Evolutionary conservation across 306 rosid species (phyloP).

Genomic region (Pyrus bretschneideri): DNA sequence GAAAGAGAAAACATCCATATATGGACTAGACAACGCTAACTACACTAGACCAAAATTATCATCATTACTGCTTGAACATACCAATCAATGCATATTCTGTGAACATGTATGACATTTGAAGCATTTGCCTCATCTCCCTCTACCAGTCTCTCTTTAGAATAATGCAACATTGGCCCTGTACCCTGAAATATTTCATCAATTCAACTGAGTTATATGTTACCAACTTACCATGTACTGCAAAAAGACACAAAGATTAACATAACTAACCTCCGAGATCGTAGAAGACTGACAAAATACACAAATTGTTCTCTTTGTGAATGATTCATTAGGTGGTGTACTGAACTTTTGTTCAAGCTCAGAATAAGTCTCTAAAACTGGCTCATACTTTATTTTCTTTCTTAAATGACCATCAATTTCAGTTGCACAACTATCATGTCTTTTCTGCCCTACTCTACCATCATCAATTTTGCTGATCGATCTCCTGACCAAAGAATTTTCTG

Average conservation of each 20-base stretch:
- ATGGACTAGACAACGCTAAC: not conserved
- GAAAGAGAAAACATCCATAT: not conserved
- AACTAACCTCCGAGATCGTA: slow-evolving; percentile 54
- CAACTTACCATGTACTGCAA: not conserved
- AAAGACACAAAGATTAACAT: not conserved
- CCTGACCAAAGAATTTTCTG: slow-evolving; percentile 36
- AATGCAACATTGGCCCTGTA: slow-evolving; percentile 76
- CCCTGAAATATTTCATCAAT: slow-evolving; percentile 34
- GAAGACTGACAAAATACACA: slow-evolving; percentile 91
- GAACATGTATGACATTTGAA: slow-evolving; percentile 68
- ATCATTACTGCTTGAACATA: slow-evolving; percentile 17
- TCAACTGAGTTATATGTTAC: not conserved
- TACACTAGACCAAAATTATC: not conserved
- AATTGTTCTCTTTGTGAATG: slow-evolving; percentile 12
- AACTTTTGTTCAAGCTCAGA: slow-evolving; percentile 10
- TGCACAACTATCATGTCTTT: not conserved
- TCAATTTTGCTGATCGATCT: slow-evolving; percentile 26
- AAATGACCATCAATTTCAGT: slow-evolving; percentile 48
- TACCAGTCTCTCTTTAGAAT: slow-evolving; percentile 48
- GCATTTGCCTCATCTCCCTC: slow-evolving; percentile 46
- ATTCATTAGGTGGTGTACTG: slow-evolving; percentile 8
- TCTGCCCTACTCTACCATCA: slow-evolving; percentile 19
- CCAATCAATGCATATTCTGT: slow-evolving; percentile 73
- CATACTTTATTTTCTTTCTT: slow-evolving; percentile 31
- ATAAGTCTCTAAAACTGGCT: not conserved